Percentiles rank a stretch among this genome's conserved stretches.
Conservation (phyloP, 2,329 filamentous ascomycete species). For the Zasmidium citrigriseum region DNA sequence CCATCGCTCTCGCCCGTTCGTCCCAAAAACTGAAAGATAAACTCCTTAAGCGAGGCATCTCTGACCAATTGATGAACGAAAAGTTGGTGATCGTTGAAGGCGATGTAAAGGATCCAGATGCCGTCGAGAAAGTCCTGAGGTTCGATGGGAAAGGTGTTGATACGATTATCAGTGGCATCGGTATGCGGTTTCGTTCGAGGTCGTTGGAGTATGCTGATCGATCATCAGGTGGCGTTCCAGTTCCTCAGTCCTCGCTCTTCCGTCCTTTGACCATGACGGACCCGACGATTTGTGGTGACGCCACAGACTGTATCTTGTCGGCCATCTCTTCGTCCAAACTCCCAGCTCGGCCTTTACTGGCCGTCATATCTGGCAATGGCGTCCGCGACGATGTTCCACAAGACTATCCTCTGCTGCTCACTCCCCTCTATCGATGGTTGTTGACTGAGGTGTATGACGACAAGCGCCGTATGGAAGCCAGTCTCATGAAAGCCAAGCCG, state of each 20-base stretch:
- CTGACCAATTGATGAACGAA: neutral
- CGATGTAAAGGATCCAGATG: neutral
- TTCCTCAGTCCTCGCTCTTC: neutral
- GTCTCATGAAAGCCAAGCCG: neutral
- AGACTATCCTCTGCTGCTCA: constrained; percentile 2
- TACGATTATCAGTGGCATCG: neutral
- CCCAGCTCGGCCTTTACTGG: neutral
- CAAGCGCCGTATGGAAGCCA: constrained; percentile 1
- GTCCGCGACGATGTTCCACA: neutral
- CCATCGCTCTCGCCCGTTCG: neutral
- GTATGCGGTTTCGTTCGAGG: neutral
- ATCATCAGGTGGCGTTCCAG: neutral
- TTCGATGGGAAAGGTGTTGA: neutral
- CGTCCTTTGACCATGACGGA: neutral
- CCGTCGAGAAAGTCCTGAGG: neutral
- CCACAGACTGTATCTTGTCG: neutral
- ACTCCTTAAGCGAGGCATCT: neutral
- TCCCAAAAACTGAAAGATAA: neutral
- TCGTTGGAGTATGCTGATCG: neutral
- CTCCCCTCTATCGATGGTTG: constrained; percentile 2
- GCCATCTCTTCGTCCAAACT: neutral
- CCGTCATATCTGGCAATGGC: constrained; percentile 1
- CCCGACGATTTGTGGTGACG: neutral
- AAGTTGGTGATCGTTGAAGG: neutral
- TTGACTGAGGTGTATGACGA: constrained; percentile 1